These are phyloP conservation scores for Ustilago cynodontis DNA, from an alignment of 1,284 basidiomycete species.

Conservation along the genomic window DNA sequence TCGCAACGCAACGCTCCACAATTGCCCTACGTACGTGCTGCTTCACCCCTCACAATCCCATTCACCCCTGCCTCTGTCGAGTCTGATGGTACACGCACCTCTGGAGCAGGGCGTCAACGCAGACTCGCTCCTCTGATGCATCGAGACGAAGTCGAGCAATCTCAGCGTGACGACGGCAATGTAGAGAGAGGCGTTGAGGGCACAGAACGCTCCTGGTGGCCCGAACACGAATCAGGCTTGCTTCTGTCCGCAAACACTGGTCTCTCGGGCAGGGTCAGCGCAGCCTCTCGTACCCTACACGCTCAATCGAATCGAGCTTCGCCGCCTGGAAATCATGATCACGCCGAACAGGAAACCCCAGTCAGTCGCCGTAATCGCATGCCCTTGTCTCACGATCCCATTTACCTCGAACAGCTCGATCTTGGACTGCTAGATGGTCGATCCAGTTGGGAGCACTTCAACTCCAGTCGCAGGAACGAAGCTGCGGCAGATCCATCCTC, in stretches of 20 bases:
- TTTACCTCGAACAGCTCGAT: too few relatives aligned
- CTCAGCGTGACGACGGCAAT: background rate
- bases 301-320: background rate
- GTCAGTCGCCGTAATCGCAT: too few relatives aligned
- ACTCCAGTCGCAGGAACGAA: too few relatives aligned
- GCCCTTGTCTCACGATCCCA: too few relatives aligned
- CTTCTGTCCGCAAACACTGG: background rate
- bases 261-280: background rate
- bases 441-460: too few relatives aligned
- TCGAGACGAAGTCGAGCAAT: background rate
- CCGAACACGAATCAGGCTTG: too few relatives aligned
- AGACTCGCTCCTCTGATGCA: background rate
- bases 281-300: background rate
- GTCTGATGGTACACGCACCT: background rate
- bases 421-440: too few relatives aligned
- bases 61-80: constrained; percentile 18
- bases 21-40: constrained; percentile 34
- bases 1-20: constrained; percentile 23
- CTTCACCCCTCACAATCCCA: constrained; percentile 31
- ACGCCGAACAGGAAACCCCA: background rate
- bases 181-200: too few relatives aligned
- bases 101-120: background rate
- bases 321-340: background rate
- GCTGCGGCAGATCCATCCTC: too few relatives aligned
- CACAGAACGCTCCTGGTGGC: too few relatives aligned